These are phyloP conservation scores for Aphanomyces stellatus DNA, from an alignment of 352 stramenopile genomes.

Conservation along the genomic window DNA sequence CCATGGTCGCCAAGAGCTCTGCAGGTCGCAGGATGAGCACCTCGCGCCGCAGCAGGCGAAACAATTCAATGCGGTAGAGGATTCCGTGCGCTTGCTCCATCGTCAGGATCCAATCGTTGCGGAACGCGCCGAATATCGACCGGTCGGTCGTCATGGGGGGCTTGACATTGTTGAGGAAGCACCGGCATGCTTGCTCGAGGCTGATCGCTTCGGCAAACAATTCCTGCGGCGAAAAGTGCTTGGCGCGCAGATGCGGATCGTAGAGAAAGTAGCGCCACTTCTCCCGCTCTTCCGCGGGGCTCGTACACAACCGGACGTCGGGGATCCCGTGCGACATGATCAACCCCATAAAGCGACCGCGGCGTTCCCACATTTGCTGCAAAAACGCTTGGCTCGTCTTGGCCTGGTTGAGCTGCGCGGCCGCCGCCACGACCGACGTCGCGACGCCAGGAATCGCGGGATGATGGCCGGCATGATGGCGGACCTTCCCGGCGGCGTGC, in stretches of 20 bases:
- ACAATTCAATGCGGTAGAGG: slow-evolving; percentile 72
- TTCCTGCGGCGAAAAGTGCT: neutral
- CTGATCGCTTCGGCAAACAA: neutral
- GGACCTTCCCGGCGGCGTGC: too few species aligned
- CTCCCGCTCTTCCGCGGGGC: slow-evolving; percentile 37
- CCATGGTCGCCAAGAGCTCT: slow-evolving; percentile 53
- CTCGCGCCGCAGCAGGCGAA: slow-evolving; percentile 56
- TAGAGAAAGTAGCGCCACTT: slow-evolving; percentile 78
- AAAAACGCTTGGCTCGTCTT: slow-evolving; percentile 1
- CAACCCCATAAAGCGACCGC: slow-evolving; percentile 62
- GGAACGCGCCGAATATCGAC: slow-evolving; percentile 57
- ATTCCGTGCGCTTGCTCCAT: slow-evolving; percentile 47
- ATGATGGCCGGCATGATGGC: too few species aligned
- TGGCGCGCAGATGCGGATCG: slow-evolving; percentile 38
- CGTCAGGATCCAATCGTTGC: slow-evolving; percentile 53
- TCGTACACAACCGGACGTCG: slow-evolving; percentile 47
- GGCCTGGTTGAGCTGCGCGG: slow-evolving; percentile 11
- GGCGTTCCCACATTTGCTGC: slow-evolving; percentile 18
- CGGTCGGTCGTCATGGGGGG: slow-evolving; percentile 22
- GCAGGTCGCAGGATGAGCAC: slow-evolving; percentile 54
- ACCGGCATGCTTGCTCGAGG: neutral
- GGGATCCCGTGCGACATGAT: slow-evolving; percentile 71
- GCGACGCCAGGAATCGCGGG: neutral
- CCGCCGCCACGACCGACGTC: neutral
- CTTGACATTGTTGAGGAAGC: neutral